Conservation (phyloP, 2,329 filamentous ascomycete species). For the Fusarium subglutinans region DNA sequence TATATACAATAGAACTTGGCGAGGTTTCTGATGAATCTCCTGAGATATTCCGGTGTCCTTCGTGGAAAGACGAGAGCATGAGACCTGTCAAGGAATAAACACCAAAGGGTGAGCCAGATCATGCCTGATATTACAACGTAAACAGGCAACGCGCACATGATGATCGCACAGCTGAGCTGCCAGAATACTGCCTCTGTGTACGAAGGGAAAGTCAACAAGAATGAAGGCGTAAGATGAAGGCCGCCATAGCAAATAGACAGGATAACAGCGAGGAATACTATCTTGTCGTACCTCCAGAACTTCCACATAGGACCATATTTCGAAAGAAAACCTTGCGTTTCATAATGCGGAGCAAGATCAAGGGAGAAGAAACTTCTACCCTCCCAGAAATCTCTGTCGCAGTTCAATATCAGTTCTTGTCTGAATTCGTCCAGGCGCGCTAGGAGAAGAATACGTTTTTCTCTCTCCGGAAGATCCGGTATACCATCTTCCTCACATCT, state of each 20-base stretch:
- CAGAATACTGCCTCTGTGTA: background rate
- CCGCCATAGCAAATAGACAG: background rate
- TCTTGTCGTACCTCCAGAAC: background rate
- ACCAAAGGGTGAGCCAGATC: background rate
- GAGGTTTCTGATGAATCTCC: too few relatives aligned
- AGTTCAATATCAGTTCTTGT: background rate
- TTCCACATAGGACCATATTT: background rate
- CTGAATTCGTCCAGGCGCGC: background rate
- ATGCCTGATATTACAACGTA: background rate
- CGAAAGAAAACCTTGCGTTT: background rate
- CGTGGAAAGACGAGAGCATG: background rate
- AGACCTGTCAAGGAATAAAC: background rate
- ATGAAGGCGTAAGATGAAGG: background rate
- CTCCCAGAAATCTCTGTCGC: background rate
- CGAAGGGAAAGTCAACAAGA: background rate
- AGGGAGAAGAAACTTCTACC: background rate
- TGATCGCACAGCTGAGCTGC: background rate
- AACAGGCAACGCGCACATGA: background rate
- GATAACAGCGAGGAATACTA: rapidly evolving
- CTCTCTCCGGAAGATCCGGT: rapidly evolving
- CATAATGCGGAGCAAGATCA: background rate
- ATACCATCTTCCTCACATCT: background rate
- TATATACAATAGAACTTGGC: background rate
- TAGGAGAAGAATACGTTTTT: background rate
- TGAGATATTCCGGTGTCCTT: background rate